Percentiles rank a stretch among this genome's conserved stretches.
Evolutionary conservation across 352 stramenopile genomes (phyloP).

Genomic region (Phytophthora uliginosa): DNA sequence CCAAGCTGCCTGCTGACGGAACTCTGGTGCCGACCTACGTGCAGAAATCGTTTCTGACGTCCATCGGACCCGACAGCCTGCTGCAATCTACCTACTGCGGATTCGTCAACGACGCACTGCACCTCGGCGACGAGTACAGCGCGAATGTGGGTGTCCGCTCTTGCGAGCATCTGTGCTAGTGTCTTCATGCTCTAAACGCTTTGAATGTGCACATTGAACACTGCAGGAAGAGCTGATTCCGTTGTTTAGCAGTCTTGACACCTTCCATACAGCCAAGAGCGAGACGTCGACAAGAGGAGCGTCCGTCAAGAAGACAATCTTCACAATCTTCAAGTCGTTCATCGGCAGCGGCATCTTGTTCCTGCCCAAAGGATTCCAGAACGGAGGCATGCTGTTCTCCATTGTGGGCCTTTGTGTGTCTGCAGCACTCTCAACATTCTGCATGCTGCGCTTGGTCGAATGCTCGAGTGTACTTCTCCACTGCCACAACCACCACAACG

Average conservation of each 20-base stretch:
- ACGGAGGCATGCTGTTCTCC: constrained; percentile 76
- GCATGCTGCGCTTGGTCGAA: constrained; percentile 64
- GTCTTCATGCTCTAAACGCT: neutral
- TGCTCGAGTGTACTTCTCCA: constrained; percentile 51
- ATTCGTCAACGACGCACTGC: constrained; percentile 51
- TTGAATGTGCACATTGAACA: neutral
- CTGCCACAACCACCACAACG: constrained; percentile 27
- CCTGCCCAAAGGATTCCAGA: constrained; percentile 68
- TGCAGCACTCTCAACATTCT: constrained; percentile 61
- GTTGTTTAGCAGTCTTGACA: constrained; percentile 24
- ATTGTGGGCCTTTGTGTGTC: constrained; percentile 57
- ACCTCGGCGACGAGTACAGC: constrained; percentile 51
- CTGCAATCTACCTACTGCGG: constrained; percentile 52
- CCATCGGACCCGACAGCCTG: constrained; percentile 40
- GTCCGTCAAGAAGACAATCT: constrained; percentile 56
- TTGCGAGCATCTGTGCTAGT: neutral
- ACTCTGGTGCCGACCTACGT: constrained; percentile 31
- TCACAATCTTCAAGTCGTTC: constrained; percentile 78
- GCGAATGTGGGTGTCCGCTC: constrained; percentile 29
- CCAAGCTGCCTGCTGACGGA: constrained; percentile 22
- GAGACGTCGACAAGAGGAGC: constrained; percentile 35
- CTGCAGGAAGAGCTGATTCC: constrained; percentile 31
- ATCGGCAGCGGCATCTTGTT: constrained; percentile 75
- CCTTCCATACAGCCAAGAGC: constrained; percentile 10
- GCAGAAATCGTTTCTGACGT: constrained; percentile 52